Evolutionary conservation across 441 rosid species (phyloP).

Genomic region (Syzygium syzygioides): DNA sequence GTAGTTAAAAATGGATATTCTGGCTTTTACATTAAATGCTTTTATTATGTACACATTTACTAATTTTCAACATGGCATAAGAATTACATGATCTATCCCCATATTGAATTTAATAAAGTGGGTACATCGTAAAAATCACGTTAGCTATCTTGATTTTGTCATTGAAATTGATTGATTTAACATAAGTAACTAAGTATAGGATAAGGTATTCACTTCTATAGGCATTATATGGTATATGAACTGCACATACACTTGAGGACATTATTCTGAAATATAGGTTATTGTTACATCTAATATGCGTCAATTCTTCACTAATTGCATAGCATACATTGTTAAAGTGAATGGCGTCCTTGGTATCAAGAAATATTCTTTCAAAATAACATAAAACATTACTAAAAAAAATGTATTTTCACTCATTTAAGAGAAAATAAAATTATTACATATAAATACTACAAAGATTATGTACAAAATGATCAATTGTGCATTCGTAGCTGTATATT

Average conservation of each 20-base stretch:
- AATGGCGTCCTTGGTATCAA: background rate
- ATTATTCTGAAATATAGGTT: background rate
- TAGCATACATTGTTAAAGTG: background rate
- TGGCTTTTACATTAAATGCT: background rate
- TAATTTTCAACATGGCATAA: background rate
- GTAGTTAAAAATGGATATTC: rapidly evolving
- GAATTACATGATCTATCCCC: background rate
- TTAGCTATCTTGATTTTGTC: rapidly evolving
- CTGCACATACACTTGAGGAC: background rate
- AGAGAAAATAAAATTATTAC: background rate
- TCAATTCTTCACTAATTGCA: background rate
- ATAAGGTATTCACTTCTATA: background rate
- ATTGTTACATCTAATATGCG: background rate
- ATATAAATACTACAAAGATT: background rate
- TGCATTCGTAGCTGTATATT: background rate
- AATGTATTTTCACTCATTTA: background rate
- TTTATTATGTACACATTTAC: background rate
- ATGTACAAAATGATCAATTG: background rate
- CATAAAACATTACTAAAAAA: background rate
- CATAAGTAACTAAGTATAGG: background rate
- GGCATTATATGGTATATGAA: background rate
- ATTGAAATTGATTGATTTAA: rapidly evolving
- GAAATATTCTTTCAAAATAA: background rate
- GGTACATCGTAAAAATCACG: background rate
- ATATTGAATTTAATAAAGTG: background rate